phyloP scores from a whole-genome alignment of 768 basidiomycete genomes.

The Termitomyces sp. region DNA sequence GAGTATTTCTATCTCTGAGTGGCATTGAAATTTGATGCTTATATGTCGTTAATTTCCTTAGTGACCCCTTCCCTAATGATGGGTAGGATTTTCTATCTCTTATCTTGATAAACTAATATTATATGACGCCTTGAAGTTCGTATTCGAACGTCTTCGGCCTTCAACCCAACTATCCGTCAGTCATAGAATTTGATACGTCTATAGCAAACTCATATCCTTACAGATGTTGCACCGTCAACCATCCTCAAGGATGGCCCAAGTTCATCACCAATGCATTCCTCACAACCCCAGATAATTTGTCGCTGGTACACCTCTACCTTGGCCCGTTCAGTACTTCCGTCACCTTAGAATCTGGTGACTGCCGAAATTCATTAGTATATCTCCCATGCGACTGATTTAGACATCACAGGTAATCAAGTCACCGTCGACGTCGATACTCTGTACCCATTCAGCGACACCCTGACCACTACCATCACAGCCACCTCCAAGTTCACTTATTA shows the following conservation, averaged over 20 bases:
- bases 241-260: slow-evolving; percentile 48
- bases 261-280: slow-evolving; percentile 46
- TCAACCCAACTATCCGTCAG: slow-evolving; percentile 42
- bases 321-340: slow-evolving; percentile 38
- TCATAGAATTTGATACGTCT: background rate
- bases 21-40: background rate
- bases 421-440: slow-evolving; percentile 36
- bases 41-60: slow-evolving; percentile 11
- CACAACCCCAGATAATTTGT: slow-evolving; percentile 31
- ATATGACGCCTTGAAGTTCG: slow-evolving; percentile 18
- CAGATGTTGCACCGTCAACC: slow-evolving; percentile 44
- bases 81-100: slow-evolving; percentile 28
- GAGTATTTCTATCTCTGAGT: slow-evolving; percentile 4
- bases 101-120: slow-evolving; percentile 8
- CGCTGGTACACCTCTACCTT: slow-evolving; percentile 39
- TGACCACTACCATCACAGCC: slow-evolving; percentile 37
- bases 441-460: slow-evolving; percentile 42
- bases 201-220: background rate
- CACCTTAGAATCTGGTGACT: slow-evolving; percentile 30
- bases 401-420: slow-evolving; percentile 29
- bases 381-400: background rate
- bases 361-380: background rate
- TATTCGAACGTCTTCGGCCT: slow-evolving; percentile 44
- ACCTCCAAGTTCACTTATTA: slow-evolving; percentile 34
- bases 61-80: slow-evolving; percentile 48